These are phyloP conservation scores for Fusarium compactum DNA, from an alignment of 2,329 filamentous ascomycete species.

Conservation along the genomic window DNA sequence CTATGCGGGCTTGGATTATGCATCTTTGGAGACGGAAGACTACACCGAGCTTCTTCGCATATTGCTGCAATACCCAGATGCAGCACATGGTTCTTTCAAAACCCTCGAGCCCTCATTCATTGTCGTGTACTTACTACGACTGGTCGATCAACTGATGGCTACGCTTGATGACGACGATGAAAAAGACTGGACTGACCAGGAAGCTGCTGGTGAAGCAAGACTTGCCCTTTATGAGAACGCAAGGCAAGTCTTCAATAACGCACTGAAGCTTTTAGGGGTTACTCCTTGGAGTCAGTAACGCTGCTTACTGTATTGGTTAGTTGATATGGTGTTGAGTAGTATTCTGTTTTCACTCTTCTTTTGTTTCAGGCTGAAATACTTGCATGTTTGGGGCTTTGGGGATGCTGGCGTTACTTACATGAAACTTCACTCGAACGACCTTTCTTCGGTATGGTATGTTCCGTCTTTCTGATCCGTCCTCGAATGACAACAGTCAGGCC, in stretches of 20 bases:
- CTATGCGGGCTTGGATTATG: slow-evolving; percentile 26
- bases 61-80: slow-evolving; percentile 74
- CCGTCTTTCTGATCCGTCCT: not conserved
- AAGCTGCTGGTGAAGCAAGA: slow-evolving; percentile 67
- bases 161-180: slow-evolving; percentile 66
- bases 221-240: slow-evolving; percentile 67
- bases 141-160: slow-evolving; percentile 29
- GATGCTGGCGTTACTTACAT: not conserved
- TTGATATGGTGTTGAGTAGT: not conserved
- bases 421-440: not conserved
- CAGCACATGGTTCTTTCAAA: slow-evolving; percentile 71
- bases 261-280: slow-evolving; percentile 55
- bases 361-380: not conserved
- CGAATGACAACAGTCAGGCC: not conserved
- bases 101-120: slow-evolving; percentile 75
- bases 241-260: slow-evolving; percentile 48
- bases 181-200: slow-evolving; percentile 49
- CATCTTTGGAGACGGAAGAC: slow-evolving; percentile 31
- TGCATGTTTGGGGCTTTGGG: not conserved
- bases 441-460: not conserved
- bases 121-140: slow-evolving; percentile 66
- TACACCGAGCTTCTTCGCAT: slow-evolving; percentile 61
- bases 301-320: not conserved
- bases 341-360: not conserved
- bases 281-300: slow-evolving; percentile 25